A percentile compares a stretch with the other conserved stretches of the same genome.
phyloP scores from a whole-genome alignment of 2,329 filamentous ascomycete genomes.

The Fusarium sp. region DNA sequence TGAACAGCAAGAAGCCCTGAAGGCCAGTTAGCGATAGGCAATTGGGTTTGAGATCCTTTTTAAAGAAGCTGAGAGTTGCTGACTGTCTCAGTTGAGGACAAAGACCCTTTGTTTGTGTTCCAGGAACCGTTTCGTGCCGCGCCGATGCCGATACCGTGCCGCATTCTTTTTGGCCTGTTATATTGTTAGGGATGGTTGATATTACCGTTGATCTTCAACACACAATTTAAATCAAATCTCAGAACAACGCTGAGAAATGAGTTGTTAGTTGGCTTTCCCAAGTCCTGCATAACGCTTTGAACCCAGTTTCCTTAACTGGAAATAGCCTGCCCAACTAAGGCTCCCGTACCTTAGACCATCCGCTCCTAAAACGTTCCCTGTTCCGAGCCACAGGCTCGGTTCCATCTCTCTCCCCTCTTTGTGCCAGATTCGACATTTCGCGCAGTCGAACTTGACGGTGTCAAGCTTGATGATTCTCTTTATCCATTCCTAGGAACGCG shows the following conservation, averaged over 20 bases:
- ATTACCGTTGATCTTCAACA: conserved; percentile 30
- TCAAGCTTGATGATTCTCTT: conserved; percentile 25
- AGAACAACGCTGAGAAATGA: conserved; percentile 33
- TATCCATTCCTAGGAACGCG: conserved; percentile 31
- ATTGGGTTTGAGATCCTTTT: background rate
- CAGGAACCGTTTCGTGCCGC: conserved; percentile 9
- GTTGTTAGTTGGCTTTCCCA: conserved; percentile 16
- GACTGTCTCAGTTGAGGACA: background rate
- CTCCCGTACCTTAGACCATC: conserved; percentile 26
- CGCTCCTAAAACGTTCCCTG: conserved; percentile 34
- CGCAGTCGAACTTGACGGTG: conserved; percentile 22
- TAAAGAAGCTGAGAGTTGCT: background rate
- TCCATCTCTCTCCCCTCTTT: conserved; percentile 36
- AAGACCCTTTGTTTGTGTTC: background rate
- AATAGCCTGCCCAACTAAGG: conserved; percentile 34
- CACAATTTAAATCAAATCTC: conserved; percentile 33
- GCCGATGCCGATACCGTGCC: background rate
- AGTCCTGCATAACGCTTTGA: conserved; percentile 35
- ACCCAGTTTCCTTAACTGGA: conserved; percentile 40
- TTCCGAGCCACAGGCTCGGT: conserved; percentile 31
- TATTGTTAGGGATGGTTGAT: background rate
- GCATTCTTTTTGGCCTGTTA: conserved; percentile 1
- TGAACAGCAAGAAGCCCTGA: background rate
- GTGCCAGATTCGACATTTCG: conserved; percentile 32
- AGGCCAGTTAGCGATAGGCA: background rate